Percentiles rank a stretch among this genome's conserved stretches.
Evolutionary conservation across 2,329 filamentous ascomycete genomes (phyloP).

Genomic region (Penicillium sp.): DNA sequence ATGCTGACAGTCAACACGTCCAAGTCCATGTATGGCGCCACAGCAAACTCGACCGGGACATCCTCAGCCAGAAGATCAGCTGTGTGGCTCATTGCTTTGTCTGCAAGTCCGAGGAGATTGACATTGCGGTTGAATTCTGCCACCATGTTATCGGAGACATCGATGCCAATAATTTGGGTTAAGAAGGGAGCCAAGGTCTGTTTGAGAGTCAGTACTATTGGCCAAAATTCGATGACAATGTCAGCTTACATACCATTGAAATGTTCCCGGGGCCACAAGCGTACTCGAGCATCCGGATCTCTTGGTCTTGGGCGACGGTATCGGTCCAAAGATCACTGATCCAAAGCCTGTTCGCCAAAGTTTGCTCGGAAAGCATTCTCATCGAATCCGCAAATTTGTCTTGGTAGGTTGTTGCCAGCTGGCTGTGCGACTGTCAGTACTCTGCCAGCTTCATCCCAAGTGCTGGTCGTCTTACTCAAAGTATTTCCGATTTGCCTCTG

Average conservation of each 20-base stretch:
- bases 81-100: constrained; percentile 58
- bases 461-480: constrained; percentile 39
- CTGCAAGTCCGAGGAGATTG: constrained; percentile 48
- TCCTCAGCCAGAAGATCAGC: constrained; percentile 59
- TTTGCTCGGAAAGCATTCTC: constrained; percentile 54
- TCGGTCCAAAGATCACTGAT: constrained; percentile 59
- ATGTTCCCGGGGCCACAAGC: constrained; percentile 71
- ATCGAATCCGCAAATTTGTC: constrained; percentile 56
- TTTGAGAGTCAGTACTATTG: neutral
- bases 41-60: constrained; percentile 57
- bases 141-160: constrained; percentile 72
- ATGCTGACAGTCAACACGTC: constrained; percentile 65
- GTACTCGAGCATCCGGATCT: constrained; percentile 66
- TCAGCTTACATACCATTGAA: constrained; percentile 52
- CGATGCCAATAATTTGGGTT: constrained; percentile 65
- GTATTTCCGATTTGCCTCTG: constrained; percentile 39
- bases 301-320: constrained; percentile 27
- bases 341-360: constrained; percentile 58
- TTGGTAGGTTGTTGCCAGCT: constrained; percentile 59
- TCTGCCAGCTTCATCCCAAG: neutral
- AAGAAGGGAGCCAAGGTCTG: constrained; percentile 63
- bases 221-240: neutral
- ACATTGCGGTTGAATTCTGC: constrained; percentile 64
- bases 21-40: constrained; percentile 66
- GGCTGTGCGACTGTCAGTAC: constrained; percentile 34